Percentiles rank a stretch among this genome's conserved stretches.
These are phyloP conservation scores for Trametes coccinea DNA, from an alignment of 768 basidiomycete species.

Conservation along the genomic window DNA sequence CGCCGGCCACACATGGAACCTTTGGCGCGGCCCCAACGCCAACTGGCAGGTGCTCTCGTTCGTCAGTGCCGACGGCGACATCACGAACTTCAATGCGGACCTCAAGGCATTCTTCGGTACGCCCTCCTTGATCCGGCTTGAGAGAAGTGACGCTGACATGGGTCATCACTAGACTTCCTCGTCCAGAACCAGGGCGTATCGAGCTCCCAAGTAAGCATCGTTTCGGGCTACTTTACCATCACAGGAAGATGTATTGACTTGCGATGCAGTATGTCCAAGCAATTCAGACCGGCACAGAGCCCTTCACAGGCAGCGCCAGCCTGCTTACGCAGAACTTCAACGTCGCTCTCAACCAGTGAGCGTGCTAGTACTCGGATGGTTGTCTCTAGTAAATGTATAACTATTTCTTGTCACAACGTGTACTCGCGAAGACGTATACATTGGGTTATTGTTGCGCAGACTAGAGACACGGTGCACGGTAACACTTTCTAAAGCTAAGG, in stretches of 20 bases:
- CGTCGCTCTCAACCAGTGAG: slow-evolving; percentile 36
- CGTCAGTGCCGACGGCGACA: slow-evolving; percentile 47
- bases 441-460: no score
- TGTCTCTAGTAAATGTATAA: no score
- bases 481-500: no score
- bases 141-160: not conserved
- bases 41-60: slow-evolving; percentile 62
- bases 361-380: not conserved
- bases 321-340: slow-evolving; percentile 44
- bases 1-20: slow-evolving; percentile 54
- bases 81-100: slow-evolving; percentile 52
- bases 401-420: no score
- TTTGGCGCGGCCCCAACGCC: slow-evolving; percentile 54
- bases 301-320: slow-evolving; percentile 51
- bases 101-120: slow-evolving; percentile 57
- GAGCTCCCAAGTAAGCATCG: slow-evolving; percentile 39
- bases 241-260: not conserved
- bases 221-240: not conserved
- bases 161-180: slow-evolving; percentile 42
- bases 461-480: no score
- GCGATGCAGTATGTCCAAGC: slow-evolving; percentile 47
- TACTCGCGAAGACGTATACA: no score
- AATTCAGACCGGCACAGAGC: slow-evolving; percentile 57
- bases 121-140: slow-evolving; percentile 13
- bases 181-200: slow-evolving; percentile 48